A percentile compares a stretch with the other conserved stretches of the same genome.
Conservation (phyloP, 331 rosid species). For the Rhamnella rubrinervis region DNA sequence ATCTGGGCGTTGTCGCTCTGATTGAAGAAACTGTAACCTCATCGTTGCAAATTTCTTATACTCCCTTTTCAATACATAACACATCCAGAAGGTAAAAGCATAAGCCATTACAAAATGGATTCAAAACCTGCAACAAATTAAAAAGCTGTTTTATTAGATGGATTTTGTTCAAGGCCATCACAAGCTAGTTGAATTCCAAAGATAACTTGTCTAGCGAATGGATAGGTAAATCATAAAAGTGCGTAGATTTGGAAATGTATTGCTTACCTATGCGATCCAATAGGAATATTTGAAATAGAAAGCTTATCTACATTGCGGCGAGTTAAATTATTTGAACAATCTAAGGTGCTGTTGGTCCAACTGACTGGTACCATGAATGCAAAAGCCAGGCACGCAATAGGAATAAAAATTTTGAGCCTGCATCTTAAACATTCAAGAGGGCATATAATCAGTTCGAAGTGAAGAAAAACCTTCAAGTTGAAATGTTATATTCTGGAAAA, state of each 20-base stretch:
- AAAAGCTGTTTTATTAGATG: background rate
- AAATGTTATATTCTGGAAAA: background rate
- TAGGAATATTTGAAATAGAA: constrained; percentile 84
- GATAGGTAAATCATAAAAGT: too few species aligned
- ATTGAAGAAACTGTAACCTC: constrained; percentile 88
- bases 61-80: constrained; percentile 78
- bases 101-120: constrained; percentile 95
- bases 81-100: constrained; percentile 90
- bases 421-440: constrained; percentile 31
- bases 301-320: constrained; percentile 82
- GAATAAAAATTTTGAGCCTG: constrained; percentile 93
- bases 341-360: constrained; percentile 81
- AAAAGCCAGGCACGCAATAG: constrained; percentile 74
- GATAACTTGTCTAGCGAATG: too few species aligned
- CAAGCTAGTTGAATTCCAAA: too few species aligned
- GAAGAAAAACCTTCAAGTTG: background rate
- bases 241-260: background rate
- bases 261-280: constrained; percentile 70
- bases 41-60: constrained; percentile 72
- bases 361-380: constrained; percentile 86
- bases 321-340: constrained; percentile 47
- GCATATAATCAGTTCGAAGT: constrained; percentile 20
- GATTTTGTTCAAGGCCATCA: too few species aligned
- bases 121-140: constrained; percentile 79
- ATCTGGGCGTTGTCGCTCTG: constrained; percentile 82